These are phyloP conservation scores for Aspergillus aculeatus DNA, from an alignment of 2,329 filamentous ascomycete species.

Conservation along the genomic window DNA sequence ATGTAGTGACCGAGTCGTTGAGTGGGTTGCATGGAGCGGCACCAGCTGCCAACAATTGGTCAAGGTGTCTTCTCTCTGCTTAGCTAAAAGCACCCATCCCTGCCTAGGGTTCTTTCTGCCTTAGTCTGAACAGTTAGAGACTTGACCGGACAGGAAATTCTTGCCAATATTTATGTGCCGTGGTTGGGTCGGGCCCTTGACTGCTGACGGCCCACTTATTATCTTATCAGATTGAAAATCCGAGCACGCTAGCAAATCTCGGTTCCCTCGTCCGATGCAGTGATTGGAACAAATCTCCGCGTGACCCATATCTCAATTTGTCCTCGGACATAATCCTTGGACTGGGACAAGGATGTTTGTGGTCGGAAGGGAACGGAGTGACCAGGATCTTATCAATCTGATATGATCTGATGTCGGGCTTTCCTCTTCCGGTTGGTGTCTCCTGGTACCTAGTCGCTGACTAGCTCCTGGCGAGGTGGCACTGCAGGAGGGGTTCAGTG, in stretches of 20 bases:
- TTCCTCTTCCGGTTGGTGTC: conserved; percentile 1
- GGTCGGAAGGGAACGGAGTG: background rate
- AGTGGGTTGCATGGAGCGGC: too few species aligned
- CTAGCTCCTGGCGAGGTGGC: background rate
- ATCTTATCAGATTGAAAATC: background rate
- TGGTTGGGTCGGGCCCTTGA: background rate
- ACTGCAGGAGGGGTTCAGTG: background rate
- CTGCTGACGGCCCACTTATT: background rate
- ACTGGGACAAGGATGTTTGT: background rate
- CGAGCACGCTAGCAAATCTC: background rate
- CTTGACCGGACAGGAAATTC: background rate
- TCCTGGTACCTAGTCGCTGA: background rate
- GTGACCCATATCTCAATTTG: background rate
- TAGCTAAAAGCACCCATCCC: too few species aligned
- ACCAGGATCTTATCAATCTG: conserved; percentile 4
- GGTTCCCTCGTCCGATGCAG: background rate
- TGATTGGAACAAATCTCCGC: background rate
- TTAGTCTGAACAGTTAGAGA: background rate
- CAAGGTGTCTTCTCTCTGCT: background rate
- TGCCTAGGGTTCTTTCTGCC: too few species aligned
- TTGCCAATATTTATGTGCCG: background rate
- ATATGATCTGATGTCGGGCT: conserved; percentile 6
- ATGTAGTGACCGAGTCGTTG: too few species aligned
- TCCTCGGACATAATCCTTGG: background rate
- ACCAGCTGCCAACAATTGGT: background rate